Evolutionary conservation across 2,329 filamentous ascomycete species (phyloP), one percentile per base, ranked within the genome.

Genomic region (Colletotrichum incanum): DNA sequence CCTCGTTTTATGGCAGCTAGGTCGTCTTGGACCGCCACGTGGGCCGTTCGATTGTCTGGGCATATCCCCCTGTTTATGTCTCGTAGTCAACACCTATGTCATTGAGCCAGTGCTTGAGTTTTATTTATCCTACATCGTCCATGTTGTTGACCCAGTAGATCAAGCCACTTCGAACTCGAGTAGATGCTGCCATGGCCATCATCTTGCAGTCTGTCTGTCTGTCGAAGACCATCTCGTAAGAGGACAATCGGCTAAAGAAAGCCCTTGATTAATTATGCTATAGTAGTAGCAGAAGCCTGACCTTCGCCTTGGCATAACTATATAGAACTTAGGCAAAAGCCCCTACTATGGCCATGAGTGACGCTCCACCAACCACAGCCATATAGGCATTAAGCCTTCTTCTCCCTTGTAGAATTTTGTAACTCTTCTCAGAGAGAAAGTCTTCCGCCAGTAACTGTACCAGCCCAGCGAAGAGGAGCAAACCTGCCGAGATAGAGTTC

Each of bases 371-470:
- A 37, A 91, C 84, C 2, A 94, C 92, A 6, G 91, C 84, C 39
- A 90, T 69, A 68, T 90, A 93, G 0, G 93, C 93, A 62, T 88
- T 86, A 16, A 91, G 82, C 43, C 93, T 85, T 76, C 85, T 89
- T 77, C 82, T 87, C 0, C 93, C 93, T 69, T 87, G 88, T 47
- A 94, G 83, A 26, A 89, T 85, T 76, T 86, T 87, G 86, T 93
- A 94, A 80, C 92, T 94, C 84, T 93, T 92, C 75, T 94, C 92
- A 16, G 89, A 91, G 72, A 95, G 78, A 76, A 97, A 97, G 77
- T 97, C 94, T 81, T 97, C 94, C 0, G 94, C 93, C 58, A 97
- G 86, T 26, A 97, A 86, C 82, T 97, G 94, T 5, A 97, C 94
- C 54, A 97, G 84, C 0, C 93, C 94, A 0, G 94, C 94, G 79